These are phyloP conservation scores for Erysimum cheiranthoides DNA, from an alignment of 345 rosid species.

Conservation along the genomic window DNA sequence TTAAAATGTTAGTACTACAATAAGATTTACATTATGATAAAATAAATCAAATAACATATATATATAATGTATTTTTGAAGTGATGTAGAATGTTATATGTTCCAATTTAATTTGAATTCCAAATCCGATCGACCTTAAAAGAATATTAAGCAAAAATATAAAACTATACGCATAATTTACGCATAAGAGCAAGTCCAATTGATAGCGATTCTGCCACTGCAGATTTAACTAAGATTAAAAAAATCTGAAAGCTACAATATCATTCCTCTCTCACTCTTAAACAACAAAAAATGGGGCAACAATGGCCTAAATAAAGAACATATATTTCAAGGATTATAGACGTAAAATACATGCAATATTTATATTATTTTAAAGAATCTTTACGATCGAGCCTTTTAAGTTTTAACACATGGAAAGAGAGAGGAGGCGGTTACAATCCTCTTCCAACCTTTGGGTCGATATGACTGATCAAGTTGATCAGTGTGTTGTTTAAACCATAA, in stretches of 20 bases:
- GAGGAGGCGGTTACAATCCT: too few species aligned
- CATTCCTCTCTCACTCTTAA: not conserved
- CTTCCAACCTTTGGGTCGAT: not conserved
- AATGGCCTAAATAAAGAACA: not conserved
- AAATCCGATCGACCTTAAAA: not conserved
- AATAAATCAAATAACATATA: not conserved
- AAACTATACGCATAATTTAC: not conserved
- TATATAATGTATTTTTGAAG: too few species aligned
- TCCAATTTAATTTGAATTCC: not conserved
- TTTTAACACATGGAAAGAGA: too few species aligned
- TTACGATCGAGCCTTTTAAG: too few species aligned
- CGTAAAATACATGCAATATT: not conserved
- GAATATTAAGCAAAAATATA: not conserved
- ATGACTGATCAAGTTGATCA: not conserved
- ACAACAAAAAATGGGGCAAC: not conserved
- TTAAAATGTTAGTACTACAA: not conserved
- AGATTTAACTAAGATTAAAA: not conserved
- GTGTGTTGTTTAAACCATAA: not conserved
- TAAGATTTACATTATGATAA: not conserved
- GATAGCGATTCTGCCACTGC: not conserved
- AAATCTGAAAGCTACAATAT: not conserved
- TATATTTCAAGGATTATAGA: not conserved
- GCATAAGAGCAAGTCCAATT: not conserved
- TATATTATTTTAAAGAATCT: too few species aligned
- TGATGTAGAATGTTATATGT: not conserved